Base-by-base conservation (phyloP, 2,329 filamentous ascomycete genomes). In the Apiospora koreana region DNA sequence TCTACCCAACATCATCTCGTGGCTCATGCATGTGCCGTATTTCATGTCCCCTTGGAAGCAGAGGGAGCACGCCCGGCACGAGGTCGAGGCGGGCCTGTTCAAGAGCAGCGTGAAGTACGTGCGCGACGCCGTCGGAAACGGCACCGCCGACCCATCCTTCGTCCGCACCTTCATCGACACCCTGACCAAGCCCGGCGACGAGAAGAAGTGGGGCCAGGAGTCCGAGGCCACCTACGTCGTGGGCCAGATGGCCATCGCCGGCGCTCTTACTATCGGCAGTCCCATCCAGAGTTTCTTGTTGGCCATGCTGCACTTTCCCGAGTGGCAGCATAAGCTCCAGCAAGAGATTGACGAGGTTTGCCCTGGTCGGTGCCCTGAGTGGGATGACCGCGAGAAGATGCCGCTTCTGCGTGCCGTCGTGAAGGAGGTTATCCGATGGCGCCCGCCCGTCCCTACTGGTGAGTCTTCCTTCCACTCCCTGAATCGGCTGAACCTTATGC, bases 361-460 rank as follows among this genome's bases (percentile, higher is more conserved):
- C 35, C 81, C 77, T 2, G 81, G 82, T 0, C 77, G 79, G 28
- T 82, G 86, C 68, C 86, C 86, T 0, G 79, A 80, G 68, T 85
- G 86, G 80, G 80, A 81, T 42, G 84, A 88, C 69, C 78, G 83
- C 45, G 82, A 84, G 54, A 80, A 80, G 35, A 71, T 87, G 58
- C 86, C 85, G 4, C 73, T 84, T 70, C 76, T 87, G 50, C 79
- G 85, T 31, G 86, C 86, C 0, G 81, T 84, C 12, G 82, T 87
- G 46, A 86, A 87, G 75, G 86, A 89, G 76, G 81, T 82, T 0
- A 80, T 88, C 25, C 81, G 87, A n/a, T 88, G 86, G 85, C 80
- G 86, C 68, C 85, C 86, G 38, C 85, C 86, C 4, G 86, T 88
- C 12, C 86, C 86, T 6, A 87, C 86, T 43, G 85, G 86, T 82